Base-by-base conservation (phyloP, 768 basidiomycete species). In the Boletus rubropictus region DNA sequence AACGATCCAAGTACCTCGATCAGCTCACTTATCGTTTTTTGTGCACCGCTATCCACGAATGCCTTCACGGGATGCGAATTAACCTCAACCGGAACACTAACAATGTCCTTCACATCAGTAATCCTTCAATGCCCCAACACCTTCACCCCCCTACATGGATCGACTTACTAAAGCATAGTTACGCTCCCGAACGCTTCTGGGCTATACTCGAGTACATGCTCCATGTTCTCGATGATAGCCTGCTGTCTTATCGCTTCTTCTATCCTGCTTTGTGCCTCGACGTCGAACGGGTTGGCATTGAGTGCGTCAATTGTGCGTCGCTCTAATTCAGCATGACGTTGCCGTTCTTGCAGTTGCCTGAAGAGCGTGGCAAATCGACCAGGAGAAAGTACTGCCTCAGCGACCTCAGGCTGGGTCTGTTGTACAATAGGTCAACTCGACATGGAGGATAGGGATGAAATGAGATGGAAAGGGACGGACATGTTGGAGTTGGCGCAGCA, bases 31-130 rank as follows among this genome's bases (percentile, higher is more conserved):
- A 97, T 97, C 2, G 95, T 99, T 52, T 82, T 81, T 60, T 99
- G 96, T 10, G 96, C 96, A 34, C 95, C 96, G 54, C 92, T 96
- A 64, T 99, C 96, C 35, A 99, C 96, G 57, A 99, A 99, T 0
- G 96, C 96, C 66, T 91, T 94, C 31, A 98, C 82, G 4, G 86
- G 86, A 50, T 77, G 75, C 1, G 86, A 85, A 60, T 99, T 99
- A 2, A 99, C 91, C 60, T 97, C 96, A 0, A 93, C 82, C 21
- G 84, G 79, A 52, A 98, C 88, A 57, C 89, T 94, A 33, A 25
- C 37, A 41, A 46, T 22, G 31, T 31, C 42, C 48, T 36, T 36
- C 22, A 25, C 29, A 36, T 61, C 15, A 61, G 53, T 46, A 17
- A 42, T 34, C 48, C 44, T 24, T 51, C 39, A 47, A 41, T 11